Percentiles rank a stretch among this genome's conserved stretches.
phyloP scores from a whole-genome alignment of 352 stramenopile genomes.

The Globisporangium barbulae region DNA sequence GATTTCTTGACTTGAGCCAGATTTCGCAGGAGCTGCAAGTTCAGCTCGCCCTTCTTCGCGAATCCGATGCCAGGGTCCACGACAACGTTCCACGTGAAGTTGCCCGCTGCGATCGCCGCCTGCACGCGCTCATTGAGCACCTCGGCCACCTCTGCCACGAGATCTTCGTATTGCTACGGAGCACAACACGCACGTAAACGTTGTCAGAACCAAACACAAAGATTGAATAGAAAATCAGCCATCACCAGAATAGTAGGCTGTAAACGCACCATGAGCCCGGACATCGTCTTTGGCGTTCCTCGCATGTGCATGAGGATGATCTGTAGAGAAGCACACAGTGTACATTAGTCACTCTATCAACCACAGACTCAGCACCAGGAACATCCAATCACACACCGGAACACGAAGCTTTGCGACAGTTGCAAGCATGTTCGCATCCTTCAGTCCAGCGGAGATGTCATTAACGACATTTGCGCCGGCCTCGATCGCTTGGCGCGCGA shows the following conservation, averaged over 20 bases:
- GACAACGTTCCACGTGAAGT: slow-evolving; percentile 94
- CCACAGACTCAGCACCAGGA: background rate
- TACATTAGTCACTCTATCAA: background rate
- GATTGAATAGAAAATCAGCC: background rate
- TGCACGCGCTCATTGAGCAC: slow-evolving; percentile 75
- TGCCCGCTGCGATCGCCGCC: slow-evolving; percentile 78
- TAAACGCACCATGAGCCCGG: slow-evolving; percentile 52
- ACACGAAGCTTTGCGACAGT: slow-evolving; percentile 86
- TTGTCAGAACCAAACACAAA: background rate
- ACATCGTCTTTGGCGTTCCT: slow-evolving; percentile 96
- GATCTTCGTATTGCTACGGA: slow-evolving; percentile 82
- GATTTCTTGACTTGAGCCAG: slow-evolving; percentile 48
- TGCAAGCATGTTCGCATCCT: slow-evolving; percentile 91
- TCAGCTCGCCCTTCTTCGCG: slow-evolving; percentile 92
- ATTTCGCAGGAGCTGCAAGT: slow-evolving; percentile 88
- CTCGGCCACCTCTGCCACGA: slow-evolving; percentile 84
- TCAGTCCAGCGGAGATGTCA: slow-evolving; percentile 94
- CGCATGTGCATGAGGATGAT: slow-evolving; percentile 98
- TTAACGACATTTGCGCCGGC: slow-evolving; percentile 97
- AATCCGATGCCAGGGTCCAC: slow-evolving; percentile 98
- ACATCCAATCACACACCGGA: slow-evolving; percentile 35
- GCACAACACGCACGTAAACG: slow-evolving; percentile 11
- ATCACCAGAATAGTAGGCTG: background rate
- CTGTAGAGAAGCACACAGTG: slow-evolving; percentile 33
- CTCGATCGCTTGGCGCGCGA: slow-evolving; percentile 87